A percentile compares a stretch with the other conserved stretches of the same genome.
Evolutionary conservation across 345 rosid genomes (phyloP).

Genomic region (Eucalyptus tenuipes): DNA sequence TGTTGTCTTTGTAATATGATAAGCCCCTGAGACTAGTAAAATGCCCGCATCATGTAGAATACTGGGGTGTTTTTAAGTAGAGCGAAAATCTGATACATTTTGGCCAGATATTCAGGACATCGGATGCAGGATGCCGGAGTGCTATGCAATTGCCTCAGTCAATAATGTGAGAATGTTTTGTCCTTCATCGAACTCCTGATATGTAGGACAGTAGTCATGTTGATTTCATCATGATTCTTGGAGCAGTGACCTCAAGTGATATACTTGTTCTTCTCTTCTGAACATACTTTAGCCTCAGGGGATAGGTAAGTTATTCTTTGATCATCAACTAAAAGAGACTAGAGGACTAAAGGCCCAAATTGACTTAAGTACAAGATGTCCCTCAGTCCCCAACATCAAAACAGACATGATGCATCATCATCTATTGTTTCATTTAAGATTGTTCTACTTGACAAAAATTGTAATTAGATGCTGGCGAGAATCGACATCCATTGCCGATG

Average conservation of each 20-base stretch:
- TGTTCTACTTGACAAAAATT: not conserved
- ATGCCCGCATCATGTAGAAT: not conserved
- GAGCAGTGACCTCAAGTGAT: not conserved
- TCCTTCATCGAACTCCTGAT: not conserved
- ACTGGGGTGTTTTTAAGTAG: not conserved
- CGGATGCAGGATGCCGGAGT: not conserved
- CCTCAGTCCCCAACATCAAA: not conserved
- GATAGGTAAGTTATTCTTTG: not conserved
- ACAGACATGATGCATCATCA: not conserved
- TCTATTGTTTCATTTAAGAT: not conserved
- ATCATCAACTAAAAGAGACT: not conserved
- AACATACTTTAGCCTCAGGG: not conserved
- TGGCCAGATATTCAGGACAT: not conserved
- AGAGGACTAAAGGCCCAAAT: not conserved
- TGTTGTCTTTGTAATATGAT: not conserved
- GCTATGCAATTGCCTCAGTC: not conserved
- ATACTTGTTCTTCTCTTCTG: not conserved
- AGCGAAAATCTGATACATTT: not conserved
- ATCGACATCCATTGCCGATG: rapidly evolving
- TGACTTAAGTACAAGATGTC: not conserved
- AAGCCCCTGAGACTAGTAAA: not conserved
- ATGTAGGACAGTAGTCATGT: not conserved
- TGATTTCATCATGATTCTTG: not conserved
- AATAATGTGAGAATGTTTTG: not conserved
- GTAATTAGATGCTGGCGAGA: not conserved